A percentile compares a stretch with the other conserved stretches of the same genome.
Evolutionary conservation across 495 filamentous ascomycete species (phyloP).

Genomic region (Apiosordaria backusii): DNA sequence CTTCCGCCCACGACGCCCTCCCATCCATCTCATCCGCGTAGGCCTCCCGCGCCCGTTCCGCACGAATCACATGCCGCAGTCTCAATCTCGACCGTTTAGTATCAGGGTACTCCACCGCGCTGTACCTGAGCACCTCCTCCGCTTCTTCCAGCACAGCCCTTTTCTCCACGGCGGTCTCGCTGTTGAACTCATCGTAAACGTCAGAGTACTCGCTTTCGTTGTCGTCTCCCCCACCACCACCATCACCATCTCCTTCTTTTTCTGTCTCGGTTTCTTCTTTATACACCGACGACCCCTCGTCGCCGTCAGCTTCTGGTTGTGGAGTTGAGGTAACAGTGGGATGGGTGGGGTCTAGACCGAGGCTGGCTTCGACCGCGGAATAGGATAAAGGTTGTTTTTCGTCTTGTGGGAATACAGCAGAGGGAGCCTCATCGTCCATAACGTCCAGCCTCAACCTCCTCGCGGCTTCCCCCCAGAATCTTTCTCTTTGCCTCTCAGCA

Average conservation of each 20-base stretch:
- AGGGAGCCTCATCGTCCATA: neutral
- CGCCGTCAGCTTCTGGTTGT: constrained; percentile 51
- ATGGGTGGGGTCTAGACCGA: too few species aligned
- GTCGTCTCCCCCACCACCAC: constrained; percentile 19
- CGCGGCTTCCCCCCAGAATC: constrained; percentile 59
- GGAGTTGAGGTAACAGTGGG: too few species aligned
- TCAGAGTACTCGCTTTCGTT: constrained; percentile 7
- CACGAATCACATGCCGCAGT: constrained; percentile 28
- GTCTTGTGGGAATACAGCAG: too few species aligned
- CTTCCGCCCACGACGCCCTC: constrained; percentile 50
- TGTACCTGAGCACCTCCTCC: constrained; percentile 31
- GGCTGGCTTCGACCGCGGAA: too few species aligned
- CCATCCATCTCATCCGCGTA: constrained; percentile 56
- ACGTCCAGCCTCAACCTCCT: constrained; percentile 59
- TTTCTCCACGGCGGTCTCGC: constrained; percentile 14
- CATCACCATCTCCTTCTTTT: constrained; percentile 20
- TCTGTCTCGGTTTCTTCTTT: constrained; percentile 22
- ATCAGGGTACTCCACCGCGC: constrained; percentile 22
- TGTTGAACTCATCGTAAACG: neutral
- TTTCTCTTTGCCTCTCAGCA: neutral
- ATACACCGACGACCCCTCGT: constrained; percentile 20
- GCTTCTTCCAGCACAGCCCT: constrained; percentile 19
- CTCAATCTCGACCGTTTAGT: constrained; percentile 17
- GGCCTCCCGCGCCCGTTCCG: constrained; percentile 42
- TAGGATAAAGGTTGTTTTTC: too few species aligned